A percentile compares a stretch with the other conserved stretches of the same genome.
Evolutionary conservation across 345 rosid genomes (phyloP).

Genomic region (Noccaea caerulescens): DNA sequence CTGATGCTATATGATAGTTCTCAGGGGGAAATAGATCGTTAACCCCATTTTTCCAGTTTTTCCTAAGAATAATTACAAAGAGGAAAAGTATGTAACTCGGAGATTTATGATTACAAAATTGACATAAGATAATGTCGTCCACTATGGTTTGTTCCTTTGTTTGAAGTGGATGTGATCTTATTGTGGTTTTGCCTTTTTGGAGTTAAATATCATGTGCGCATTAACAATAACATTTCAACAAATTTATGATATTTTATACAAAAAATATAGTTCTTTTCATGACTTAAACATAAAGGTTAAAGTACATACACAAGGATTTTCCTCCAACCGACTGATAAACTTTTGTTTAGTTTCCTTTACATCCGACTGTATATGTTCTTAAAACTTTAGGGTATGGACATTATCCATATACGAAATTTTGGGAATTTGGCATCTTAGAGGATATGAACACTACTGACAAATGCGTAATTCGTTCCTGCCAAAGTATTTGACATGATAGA

Average conservation of each 20-base stretch:
- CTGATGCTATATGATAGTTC: too few species aligned
- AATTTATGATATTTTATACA: not conserved
- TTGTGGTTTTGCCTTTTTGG: slow-evolving; percentile 31
- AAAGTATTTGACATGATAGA: slow-evolving; percentile 3
- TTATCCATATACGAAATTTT: not conserved
- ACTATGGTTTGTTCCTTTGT: slow-evolving; percentile 15
- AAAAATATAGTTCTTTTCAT: not conserved
- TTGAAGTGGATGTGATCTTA: slow-evolving; percentile 36
- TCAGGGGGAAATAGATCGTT: too few species aligned
- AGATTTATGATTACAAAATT: slow-evolving; percentile 25
- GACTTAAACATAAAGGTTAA: not conserved
- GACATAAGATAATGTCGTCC: slow-evolving; percentile 33
- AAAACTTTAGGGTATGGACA: not conserved
- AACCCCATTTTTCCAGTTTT: too few species aligned
- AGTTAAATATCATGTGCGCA: slow-evolving; percentile 32
- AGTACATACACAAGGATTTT: not conserved
- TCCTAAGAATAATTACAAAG: not conserved
- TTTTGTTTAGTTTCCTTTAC: not conserved
- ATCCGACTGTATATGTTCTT: not conserved
- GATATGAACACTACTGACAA: not conserved
- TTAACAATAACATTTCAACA: slow-evolving; percentile 8
- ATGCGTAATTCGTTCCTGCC: not conserved
- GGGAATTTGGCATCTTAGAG: not conserved
- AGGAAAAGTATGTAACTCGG: not conserved
- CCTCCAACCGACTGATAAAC: not conserved